Evolutionary conservation across 2,329 filamentous ascomycete genomes (phyloP).

Genomic region (Aspergillus sp.): DNA sequence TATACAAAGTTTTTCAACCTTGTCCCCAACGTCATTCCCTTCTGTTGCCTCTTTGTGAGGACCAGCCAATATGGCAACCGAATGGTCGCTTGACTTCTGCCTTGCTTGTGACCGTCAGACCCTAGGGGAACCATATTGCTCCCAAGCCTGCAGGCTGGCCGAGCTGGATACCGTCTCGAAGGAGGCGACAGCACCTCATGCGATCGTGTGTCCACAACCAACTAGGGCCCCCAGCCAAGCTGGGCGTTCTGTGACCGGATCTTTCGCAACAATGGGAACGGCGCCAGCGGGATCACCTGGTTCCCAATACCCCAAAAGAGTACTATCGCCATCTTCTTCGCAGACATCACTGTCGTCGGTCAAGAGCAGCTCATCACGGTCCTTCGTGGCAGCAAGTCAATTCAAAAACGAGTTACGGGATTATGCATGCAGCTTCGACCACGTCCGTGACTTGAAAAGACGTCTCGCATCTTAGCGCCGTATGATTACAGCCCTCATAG

Average conservation of each 20-base stretch:
- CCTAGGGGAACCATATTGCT: slow-evolving; percentile 82
- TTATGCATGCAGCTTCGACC: slow-evolving; percentile 88
- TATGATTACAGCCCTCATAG: background rate
- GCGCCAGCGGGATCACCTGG: slow-evolving; percentile 23
- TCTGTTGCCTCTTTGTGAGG: background rate
- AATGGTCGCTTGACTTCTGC: slow-evolving; percentile 90
- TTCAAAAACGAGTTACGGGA: slow-evolving; percentile 77
- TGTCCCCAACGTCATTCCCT: background rate
- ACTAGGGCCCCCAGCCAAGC: slow-evolving; percentile 44
- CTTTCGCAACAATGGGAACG: slow-evolving; percentile 19
- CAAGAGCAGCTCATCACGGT: slow-evolving; percentile 61
- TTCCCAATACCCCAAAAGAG: slow-evolving; percentile 12
- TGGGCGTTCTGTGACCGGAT: slow-evolving; percentile 21
- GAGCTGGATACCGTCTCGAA: slow-evolving; percentile 69
- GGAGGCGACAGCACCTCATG: slow-evolving; percentile 1
- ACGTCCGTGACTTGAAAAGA: slow-evolving; percentile 60
- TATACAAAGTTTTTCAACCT: background rate
- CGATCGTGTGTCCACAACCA: background rate
- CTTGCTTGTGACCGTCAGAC: slow-evolving; percentile 91
- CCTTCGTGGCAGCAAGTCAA: slow-evolving; percentile 66
- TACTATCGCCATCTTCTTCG: slow-evolving; percentile 66
- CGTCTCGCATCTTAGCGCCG: slow-evolving; percentile 33
- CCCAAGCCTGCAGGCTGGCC: slow-evolving; percentile 83
- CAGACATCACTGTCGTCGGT: slow-evolving; percentile 83
- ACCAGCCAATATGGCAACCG: slow-evolving; percentile 35